phyloP scores from a whole-genome alignment of 192 early-diverging fungal species.

The Dissophora ornata region DNA sequence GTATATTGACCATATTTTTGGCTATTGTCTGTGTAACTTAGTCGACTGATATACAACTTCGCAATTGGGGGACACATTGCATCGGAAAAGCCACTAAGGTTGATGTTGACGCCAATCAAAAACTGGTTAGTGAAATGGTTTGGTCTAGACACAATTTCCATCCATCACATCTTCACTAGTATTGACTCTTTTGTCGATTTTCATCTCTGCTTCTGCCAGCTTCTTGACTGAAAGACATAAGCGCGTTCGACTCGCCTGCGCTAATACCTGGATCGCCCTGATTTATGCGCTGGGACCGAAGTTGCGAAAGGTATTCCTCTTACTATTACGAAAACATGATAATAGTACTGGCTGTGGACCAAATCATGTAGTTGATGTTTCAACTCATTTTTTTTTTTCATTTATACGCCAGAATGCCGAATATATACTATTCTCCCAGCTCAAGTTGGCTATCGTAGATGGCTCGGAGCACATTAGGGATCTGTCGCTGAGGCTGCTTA shows the following conservation, averaged over 20 bases:
- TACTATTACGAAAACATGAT: too few relatives aligned
- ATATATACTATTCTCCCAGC: conserved; percentile 21
- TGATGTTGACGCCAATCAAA: conserved; percentile 31
- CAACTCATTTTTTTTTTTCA: not conserved
- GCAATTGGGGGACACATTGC: conserved; percentile 26
- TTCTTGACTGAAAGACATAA: conserved; percentile 20
- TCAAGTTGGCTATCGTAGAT: conserved; percentile 19
- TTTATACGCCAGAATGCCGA: conserved; percentile 5
- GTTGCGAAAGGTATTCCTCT: conserved; percentile 30
- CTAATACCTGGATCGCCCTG: conserved; percentile 34
- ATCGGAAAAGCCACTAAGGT: conserved; percentile 26
- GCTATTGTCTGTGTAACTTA: not conserved
- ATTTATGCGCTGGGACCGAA: conserved; percentile 27
- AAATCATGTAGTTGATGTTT: not conserved
- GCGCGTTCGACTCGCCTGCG: conserved; percentile 28
- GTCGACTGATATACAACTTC: conserved; percentile 53
- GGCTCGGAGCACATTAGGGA: conserved; percentile 40
- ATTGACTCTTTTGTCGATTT: not conserved
- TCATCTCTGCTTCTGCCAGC: not conserved
- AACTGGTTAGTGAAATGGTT: conserved; percentile 20
- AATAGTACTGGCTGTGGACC: too few relatives aligned
- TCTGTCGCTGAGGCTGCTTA: conserved; percentile 16
- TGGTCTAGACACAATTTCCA: not conserved
- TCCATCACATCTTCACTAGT: not conserved
- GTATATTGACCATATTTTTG: not conserved